Conservation (phyloP, 441 rosid genomes). For the Raphanus hybrid region DNA sequence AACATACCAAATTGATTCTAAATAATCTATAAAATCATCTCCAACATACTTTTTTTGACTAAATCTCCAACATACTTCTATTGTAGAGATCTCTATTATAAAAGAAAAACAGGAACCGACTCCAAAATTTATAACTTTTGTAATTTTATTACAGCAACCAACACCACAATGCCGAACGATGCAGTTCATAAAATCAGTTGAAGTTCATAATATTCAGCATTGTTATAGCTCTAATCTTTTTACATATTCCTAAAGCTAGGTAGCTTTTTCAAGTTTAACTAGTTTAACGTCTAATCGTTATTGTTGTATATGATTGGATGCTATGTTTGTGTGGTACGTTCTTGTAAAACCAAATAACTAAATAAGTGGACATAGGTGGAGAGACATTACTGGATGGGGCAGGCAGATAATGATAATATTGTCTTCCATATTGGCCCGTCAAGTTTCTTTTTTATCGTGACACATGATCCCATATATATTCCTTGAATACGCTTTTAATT, state of each 20-base stretch:
- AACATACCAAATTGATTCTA: too few relatives aligned
- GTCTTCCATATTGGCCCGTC: constrained; percentile 36
- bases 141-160: not conserved
- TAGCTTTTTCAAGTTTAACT: not conserved
- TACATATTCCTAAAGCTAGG: not conserved
- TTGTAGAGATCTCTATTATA: too few relatives aligned
- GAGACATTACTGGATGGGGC: constrained; percentile 40
- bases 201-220: not conserved
- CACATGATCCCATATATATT: constrained; percentile 23
- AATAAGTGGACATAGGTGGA: constrained; percentile 34
- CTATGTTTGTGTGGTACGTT: constrained; percentile 7
- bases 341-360: not conserved
- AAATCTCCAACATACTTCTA: too few relatives aligned
- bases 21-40: too few relatives aligned
- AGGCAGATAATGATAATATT: constrained; percentile 40
- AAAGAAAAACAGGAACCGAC: too few relatives aligned
- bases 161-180: not conserved
- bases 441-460: constrained; percentile 28
- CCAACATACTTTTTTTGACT: too few relatives aligned
- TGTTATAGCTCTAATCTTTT: not conserved
- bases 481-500: not conserved
- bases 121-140: too few relatives aligned
- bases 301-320: constrained; percentile 9
- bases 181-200: not conserved
- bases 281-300: constrained; percentile 4